Evolutionary conservation across 345 rosid genomes (phyloP), one percentile per base, ranked within the genome.

Genomic region (Hypericum perforatum): DNA sequence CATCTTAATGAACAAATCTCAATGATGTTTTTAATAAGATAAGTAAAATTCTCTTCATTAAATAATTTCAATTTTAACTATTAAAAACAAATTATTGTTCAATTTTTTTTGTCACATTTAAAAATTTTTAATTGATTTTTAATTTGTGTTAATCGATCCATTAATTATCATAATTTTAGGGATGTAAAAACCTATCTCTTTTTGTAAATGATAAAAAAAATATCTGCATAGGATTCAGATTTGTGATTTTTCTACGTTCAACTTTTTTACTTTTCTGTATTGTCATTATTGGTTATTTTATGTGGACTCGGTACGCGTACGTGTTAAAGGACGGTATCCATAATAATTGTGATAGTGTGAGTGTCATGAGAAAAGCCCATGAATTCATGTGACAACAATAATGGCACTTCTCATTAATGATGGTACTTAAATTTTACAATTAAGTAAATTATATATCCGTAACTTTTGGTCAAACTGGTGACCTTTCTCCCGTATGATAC

Each of bases 341-440:
- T 80, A 70, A 75, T 74, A 70, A 75, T 74, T 70, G 73, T 71
- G 8, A 37, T 52, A 54, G 56, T 58, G 66, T 70, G 81, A 66
- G 57, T 43, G 62, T 74, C 71, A 74, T 66, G 78, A 80, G 67
- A 65, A n/a, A n/a, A 75, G 70, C 56, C 56, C 49, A 63, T 60
- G 74, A 71, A 72, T 14, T 56, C 80, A 75, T 76, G 86, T 82
- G 84, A 67, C 54, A 62, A 64, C 76, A 73, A 82, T 82, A 52
- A 82, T 84, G 77, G 69, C 72, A 60, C 65, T 64, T 57, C 41
- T 5, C 56, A 40, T 37, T 22, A 56, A 75, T 79, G 72, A 67
- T 64, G 78, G 65, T 62, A 65, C 66, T 54, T 55, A 60, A 55
- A 52, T 41, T 61, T 45, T 55, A 41, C 48, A 52, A 14, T 16